Conservation (phyloP, 306 rosid genomes). For the Lotus japonicus region DNA sequence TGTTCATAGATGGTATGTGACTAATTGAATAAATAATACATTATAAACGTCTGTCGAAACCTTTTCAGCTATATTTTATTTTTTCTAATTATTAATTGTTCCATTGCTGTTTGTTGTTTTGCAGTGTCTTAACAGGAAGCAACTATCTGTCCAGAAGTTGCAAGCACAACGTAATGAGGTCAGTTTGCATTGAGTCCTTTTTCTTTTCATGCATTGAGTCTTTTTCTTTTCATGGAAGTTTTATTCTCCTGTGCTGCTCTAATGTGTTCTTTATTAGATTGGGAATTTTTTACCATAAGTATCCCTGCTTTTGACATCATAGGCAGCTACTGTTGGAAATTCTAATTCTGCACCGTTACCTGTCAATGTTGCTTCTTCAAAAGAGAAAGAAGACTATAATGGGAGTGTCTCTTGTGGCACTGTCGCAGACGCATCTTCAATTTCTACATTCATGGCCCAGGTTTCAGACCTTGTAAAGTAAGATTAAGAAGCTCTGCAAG, state of each 20-base stretch:
- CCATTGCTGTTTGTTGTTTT: conserved; percentile 21
- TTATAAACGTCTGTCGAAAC: not conserved
- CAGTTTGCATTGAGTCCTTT: not conserved
- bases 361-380: conserved; percentile 21
- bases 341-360: conserved; percentile 52
- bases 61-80: not conserved
- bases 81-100: not conserved
- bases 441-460: conserved; percentile 67
- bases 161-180: conserved; percentile 43
- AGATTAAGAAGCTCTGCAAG: conserved; percentile 14
- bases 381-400: conserved; percentile 33
- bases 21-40: not conserved
- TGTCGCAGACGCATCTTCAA: conserved; percentile 38
- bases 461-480: conserved; percentile 90
- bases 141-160: conserved; percentile 33
- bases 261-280: not conserved
- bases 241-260: conserved; percentile 2
- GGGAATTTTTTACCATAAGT: not conserved
- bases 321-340: conserved; percentile 46
- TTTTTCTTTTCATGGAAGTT: not conserved
- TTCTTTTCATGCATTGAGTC: not conserved
- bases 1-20: not conserved
- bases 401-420: conserved; percentile 20
- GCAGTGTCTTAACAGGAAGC: conserved; percentile 56
- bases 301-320: conserved; percentile 16